Percentiles rank a stretch among this genome's conserved stretches.
phyloP scores from a whole-genome alignment of 495 filamentous ascomycete species.

The Tuber calosporum region DNA sequence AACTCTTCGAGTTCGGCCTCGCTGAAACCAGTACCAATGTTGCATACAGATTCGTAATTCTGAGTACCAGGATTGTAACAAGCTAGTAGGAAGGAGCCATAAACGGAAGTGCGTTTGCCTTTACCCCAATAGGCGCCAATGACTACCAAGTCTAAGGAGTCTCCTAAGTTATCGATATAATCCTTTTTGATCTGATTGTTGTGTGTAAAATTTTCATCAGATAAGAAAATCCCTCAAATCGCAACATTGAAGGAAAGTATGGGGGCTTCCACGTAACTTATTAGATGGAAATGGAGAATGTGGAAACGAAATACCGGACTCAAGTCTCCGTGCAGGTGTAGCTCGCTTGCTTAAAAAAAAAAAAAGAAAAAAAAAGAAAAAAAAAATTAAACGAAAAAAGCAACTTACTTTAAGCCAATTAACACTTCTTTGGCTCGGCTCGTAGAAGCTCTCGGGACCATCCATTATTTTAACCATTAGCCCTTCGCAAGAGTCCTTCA shows the following conservation, averaged over 20 bases:
- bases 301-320: not conserved
- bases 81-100: slow-evolving; percentile 88
- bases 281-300: not conserved
- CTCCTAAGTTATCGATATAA: slow-evolving; percentile 84
- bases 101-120: slow-evolving; percentile 89
- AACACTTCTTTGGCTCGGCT: slow-evolving; percentile 86
- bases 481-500: slow-evolving; percentile 92
- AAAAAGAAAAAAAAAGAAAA: not conserved
- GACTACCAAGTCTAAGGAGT: slow-evolving; percentile 94
- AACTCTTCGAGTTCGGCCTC: slow-evolving; percentile 78
- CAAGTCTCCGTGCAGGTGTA: not conserved
- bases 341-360: not conserved
- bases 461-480: slow-evolving; percentile 99
- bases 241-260: not conserved
- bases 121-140: slow-evolving; percentile 89
- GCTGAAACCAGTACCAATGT: slow-evolving; percentile 95
- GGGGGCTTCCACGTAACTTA: not conserved
- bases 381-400: not conserved
- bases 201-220: slow-evolving; percentile 34
- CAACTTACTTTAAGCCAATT: slow-evolving; percentile 77
- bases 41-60: slow-evolving; percentile 89
- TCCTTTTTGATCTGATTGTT: slow-evolving; percentile 74
- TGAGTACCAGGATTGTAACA: slow-evolving; percentile 78
- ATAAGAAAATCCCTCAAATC: slow-evolving; percentile 29
- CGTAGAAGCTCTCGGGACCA: slow-evolving; percentile 81